Percentiles rank a stretch among this genome's conserved stretches.
These are phyloP conservation scores for Boletus tylopilopsis DNA, from an alignment of 768 basidiomycete genomes.

Conservation along the genomic window DNA sequence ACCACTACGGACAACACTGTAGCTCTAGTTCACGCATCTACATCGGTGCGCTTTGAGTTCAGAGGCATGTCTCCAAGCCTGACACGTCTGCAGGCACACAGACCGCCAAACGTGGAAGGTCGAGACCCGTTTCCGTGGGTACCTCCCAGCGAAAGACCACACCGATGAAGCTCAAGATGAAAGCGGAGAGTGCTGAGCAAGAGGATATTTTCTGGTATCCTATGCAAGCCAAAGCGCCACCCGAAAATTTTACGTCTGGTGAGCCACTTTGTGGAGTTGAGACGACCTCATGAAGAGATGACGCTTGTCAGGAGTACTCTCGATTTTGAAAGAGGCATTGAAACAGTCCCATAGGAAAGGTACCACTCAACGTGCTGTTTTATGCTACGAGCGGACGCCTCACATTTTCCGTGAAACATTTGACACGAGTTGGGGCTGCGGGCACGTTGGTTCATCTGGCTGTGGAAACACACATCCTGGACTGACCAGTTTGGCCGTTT, in stretches of 20 bases:
- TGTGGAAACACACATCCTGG: conserved; percentile 1
- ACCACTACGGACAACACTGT: conserved; percentile 56
- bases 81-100: conserved; percentile 10
- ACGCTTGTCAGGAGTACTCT: conserved; percentile 52
- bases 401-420: conserved; percentile 56
- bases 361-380: conserved; percentile 48
- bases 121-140: conserved; percentile 2
- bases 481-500: background rate
- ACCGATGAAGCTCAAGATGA: conserved; percentile 6
- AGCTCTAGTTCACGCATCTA: conserved; percentile 20
- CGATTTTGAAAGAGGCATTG: conserved; percentile 55
- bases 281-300: conserved; percentile 13
- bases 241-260: conserved; percentile 64
- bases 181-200: conserved; percentile 1
- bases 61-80: background rate
- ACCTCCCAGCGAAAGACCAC: background rate
- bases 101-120: conserved; percentile 12
- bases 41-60: conserved; percentile 3
- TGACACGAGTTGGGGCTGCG: conserved; percentile 73
- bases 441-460: conserved; percentile 37
- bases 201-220: conserved; percentile 68
- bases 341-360: conserved; percentile 49
- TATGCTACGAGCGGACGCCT: conserved; percentile 62
- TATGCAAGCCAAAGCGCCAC: conserved; percentile 40
- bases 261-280: conserved; percentile 30